Base-by-base conservation (phyloP, 2,329 filamentous ascomycete species). In the Colletotrichum gigasporum region DNA sequence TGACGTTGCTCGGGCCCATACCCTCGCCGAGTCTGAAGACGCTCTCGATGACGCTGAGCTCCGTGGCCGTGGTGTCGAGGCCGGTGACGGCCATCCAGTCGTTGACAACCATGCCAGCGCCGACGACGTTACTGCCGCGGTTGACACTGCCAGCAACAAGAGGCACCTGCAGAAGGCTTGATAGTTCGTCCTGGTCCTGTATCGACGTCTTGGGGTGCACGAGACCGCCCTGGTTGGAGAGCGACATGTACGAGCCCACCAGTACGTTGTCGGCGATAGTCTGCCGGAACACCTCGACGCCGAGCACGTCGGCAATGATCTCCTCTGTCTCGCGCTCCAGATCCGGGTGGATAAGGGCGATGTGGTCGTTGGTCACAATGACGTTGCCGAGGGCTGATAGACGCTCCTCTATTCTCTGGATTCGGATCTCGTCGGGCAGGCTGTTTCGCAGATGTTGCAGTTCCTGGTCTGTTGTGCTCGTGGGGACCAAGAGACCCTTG, bases 251-350 rank as follows among this genome's bases (percentile, higher is more conserved):
- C 52, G 90, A 94, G 66, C 96, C 96, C 35, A 96, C 96, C 26
- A 99, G 89, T 62, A 99, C 96, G 76, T 98, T 97, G 80, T 97
- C 94, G 73, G 95, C 94, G 66, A 99, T 91, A 47, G 96, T 98
- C 84, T 99, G 96, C 68, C 93, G 85, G 82, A 96, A 96, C 10
- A 96, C 92, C 78, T 96, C 92, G 62, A 96, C 92, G 67, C 92
- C 92, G 18, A 96, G 83, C 64, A 97, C 93, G 77, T 99, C 96
- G 72, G 96, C 93, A 75, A 99, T 94, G 71, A 99, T 97, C 83
- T 99, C 96, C 81, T 99, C 96, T 14, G 94, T 97, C 84, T 99
- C 96, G 67, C 95, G 91, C 85, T 98, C 96, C 65, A 99, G 85
- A 75, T 99, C 96, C 10, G 96, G 96, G 78, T 99, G 96, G 67